phyloP scores from a whole-genome alignment of 768 basidiomycete genomes.

The Saitozyma sp. region DNA sequence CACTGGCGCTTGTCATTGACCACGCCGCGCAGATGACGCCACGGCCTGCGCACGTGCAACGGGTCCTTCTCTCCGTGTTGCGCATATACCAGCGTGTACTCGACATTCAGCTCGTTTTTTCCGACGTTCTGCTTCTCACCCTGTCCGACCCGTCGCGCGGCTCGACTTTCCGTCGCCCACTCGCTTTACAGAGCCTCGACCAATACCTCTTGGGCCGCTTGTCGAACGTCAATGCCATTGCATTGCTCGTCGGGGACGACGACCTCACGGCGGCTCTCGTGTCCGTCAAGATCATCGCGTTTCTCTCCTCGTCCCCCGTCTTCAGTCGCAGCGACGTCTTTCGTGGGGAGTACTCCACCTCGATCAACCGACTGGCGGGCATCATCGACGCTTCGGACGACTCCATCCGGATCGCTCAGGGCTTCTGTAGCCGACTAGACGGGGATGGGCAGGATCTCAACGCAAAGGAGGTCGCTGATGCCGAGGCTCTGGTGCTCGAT shows the following conservation, averaged over 20 bases:
- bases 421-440: slow-evolving; percentile 69
- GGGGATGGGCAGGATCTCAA: slow-evolving; percentile 66
- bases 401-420: slow-evolving; percentile 78
- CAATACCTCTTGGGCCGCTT: slow-evolving; percentile 43
- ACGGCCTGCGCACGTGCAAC: slow-evolving; percentile 58
- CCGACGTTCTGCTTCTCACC: slow-evolving; percentile 80
- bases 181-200: slow-evolving; percentile 35
- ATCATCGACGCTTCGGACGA: slow-evolving; percentile 77
- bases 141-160: slow-evolving; percentile 60
- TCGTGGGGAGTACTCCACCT: slow-evolving; percentile 47
- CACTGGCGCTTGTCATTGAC: slow-evolving; percentile 74
- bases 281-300: slow-evolving; percentile 72
- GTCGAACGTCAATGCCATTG: slow-evolving; percentile 75
- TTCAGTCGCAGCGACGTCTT: slow-evolving; percentile 56
- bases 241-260: slow-evolving; percentile 69
- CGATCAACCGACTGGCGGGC: slow-evolving; percentile 69
- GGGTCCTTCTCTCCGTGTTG: slow-evolving; percentile 75
- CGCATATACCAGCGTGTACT: slow-evolving; percentile 77
- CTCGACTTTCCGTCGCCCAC: slow-evolving; percentile 56
- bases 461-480: slow-evolving; percentile 57
- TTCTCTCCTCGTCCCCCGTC: slow-evolving; percentile 66
- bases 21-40: slow-evolving; percentile 74
- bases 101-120: slow-evolving; percentile 83
- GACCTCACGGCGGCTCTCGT: slow-evolving; percentile 73
- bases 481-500: slow-evolving; percentile 18